phyloP scores from a whole-genome alignment of 306 rosid species.

The Castanopsis chinensis region DNA sequence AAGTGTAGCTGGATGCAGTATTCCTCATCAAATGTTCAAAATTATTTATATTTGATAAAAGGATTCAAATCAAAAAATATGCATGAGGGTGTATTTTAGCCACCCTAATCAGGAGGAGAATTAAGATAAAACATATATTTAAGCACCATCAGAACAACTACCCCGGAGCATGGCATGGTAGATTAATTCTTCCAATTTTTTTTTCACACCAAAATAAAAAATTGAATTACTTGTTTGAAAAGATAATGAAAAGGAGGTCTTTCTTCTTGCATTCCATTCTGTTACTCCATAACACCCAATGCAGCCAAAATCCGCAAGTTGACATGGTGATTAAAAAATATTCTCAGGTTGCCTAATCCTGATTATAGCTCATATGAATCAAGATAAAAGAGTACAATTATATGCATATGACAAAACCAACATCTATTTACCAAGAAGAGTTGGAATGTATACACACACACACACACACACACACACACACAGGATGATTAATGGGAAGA shows the following conservation, averaged over 20 bases:
- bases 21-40: neutral
- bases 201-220: neutral
- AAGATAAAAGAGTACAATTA: neutral
- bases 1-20: neutral
- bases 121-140: neutral
- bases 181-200: neutral
- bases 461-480: neutral
- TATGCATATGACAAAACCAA: neutral
- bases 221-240: neutral
- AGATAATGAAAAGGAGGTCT: neutral
- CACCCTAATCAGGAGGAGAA: neutral
- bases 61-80: neutral
- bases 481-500: neutral
- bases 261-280: neutral
- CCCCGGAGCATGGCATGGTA: neutral
- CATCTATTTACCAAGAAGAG: neutral
- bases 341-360: neutral
- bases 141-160: neutral
- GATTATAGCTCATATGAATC: neutral
- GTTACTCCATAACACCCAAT: neutral
- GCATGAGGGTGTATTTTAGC: neutral
- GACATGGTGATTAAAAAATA: constrained; percentile 1
- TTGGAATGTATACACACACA: neutral
- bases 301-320: neutral
- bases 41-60: neutral